Conservation (phyloP, 345 rosid species). For the Adansonia digitata region DNA sequence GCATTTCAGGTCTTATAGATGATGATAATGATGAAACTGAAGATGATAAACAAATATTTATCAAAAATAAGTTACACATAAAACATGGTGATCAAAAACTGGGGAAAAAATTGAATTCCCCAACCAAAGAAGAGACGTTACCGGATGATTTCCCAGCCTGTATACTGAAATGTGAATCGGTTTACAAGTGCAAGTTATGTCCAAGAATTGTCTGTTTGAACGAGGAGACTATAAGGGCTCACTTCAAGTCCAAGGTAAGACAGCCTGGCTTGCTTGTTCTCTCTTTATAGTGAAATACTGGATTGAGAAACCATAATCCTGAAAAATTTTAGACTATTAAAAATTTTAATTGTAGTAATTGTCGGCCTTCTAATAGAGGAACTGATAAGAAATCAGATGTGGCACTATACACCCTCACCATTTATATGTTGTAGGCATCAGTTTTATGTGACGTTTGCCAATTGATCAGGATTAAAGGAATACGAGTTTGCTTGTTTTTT, state of each 20-base stretch:
- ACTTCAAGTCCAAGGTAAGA: slow-evolving; percentile 75
- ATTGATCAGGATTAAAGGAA: not conserved
- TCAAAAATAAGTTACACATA: slow-evolving; percentile 15
- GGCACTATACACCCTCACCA: not conserved
- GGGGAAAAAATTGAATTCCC: slow-evolving; percentile 13
- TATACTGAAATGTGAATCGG: slow-evolving; percentile 60
- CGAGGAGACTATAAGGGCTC: slow-evolving; percentile 60
- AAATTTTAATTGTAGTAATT: not conserved
- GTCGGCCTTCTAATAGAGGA: not conserved
- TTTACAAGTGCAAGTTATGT: slow-evolving; percentile 80
- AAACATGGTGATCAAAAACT: slow-evolving; percentile 1
- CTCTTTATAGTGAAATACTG: not conserved
- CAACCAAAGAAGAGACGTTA: slow-evolving; percentile 22
- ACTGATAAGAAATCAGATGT: not conserved
- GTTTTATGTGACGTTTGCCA: not conserved
- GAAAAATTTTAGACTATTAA: not conserved
- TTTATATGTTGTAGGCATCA: not conserved
- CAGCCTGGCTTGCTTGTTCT: not conserved
- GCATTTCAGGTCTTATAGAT: slow-evolving; percentile 30
- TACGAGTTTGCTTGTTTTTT: not conserved
- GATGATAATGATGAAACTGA: slow-evolving; percentile 44
- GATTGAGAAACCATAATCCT: not conserved
- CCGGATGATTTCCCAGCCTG: slow-evolving; percentile 51
- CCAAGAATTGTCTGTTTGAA: slow-evolving; percentile 66
- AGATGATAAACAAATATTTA: slow-evolving; percentile 21